A percentile compares a stretch with the other conserved stretches of the same genome.
Conservation (phyloP, 139 green algal genomes). For the Pleodorina starrii region DNA sequence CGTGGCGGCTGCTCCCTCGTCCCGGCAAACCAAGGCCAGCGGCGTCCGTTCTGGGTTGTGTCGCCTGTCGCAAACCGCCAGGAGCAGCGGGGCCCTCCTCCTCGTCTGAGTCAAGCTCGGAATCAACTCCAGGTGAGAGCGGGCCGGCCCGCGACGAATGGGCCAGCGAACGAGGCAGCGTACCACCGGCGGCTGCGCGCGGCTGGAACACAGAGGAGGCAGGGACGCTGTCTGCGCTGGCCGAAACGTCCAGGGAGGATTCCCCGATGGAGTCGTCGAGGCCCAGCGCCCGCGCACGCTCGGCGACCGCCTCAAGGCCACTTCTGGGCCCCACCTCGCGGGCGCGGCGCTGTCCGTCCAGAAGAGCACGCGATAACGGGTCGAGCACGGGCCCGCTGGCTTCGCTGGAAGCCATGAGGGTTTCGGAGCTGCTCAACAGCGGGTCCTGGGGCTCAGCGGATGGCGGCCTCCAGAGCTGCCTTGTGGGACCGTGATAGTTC, state of each 20-base stretch:
- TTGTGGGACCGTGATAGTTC: neutral
- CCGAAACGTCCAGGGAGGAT: neutral
- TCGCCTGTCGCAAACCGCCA: too few relatives aligned
- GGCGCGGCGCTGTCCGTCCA: neutral
- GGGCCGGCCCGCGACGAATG: too few relatives aligned
- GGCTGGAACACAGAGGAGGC: neutral
- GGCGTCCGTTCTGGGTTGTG: too few relatives aligned
- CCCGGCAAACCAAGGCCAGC: too few relatives aligned
- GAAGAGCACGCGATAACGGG: neutral
- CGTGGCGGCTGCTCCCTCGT: neutral
- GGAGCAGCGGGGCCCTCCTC: too few relatives aligned
- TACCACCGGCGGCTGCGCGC: neutral
- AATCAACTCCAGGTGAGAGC: too few relatives aligned
- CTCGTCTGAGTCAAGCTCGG: neutral
- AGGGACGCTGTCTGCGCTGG: constrained; percentile 1
- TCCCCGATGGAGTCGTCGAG: neutral
- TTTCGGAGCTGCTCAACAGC: constrained; percentile 30
- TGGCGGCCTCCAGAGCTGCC: constrained; percentile 17
- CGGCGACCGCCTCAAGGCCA: neutral
- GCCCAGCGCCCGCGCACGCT: neutral
- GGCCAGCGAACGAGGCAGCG: neutral
- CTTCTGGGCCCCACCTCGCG: neutral
- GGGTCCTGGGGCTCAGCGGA: neutral
- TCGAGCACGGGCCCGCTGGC: neutral
- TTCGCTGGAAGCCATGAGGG: constrained; percentile 10